Conservation (phyloP, 768 basidiomycete species). For the Auriscalpium orientale region DNA sequence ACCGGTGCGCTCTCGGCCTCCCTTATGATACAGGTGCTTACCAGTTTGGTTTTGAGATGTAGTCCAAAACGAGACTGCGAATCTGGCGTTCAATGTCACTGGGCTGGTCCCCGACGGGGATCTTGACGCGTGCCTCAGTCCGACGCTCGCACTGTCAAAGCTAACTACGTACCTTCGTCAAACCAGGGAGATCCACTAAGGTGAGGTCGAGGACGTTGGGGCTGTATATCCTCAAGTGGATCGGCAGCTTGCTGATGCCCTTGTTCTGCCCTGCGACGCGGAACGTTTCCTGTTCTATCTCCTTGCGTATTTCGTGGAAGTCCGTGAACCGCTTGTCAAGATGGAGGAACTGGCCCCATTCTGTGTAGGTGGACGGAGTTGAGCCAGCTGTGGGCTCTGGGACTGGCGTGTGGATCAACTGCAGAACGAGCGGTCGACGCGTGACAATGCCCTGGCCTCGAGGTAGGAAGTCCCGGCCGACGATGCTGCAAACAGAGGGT, state of each 20-base stretch:
- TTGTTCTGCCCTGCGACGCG: conserved; percentile 98
- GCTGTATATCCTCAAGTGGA: conserved; percentile 92
- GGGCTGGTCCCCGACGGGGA: conserved; percentile 94
- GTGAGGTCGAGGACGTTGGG: conserved; percentile 94
- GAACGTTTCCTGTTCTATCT: conserved; percentile 97
- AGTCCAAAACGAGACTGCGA: conserved; percentile 87
- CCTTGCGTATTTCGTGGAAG: conserved; percentile 86
- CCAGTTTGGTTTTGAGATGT: conserved; percentile 96
- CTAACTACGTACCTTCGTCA: conserved; percentile 74
- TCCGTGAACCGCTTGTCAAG: conserved; percentile 96
- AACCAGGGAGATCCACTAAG: conserved; percentile 90
- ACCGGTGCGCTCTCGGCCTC: neutral
- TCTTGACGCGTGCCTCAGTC: conserved; percentile 36
- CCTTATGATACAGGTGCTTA: conserved; percentile 26
- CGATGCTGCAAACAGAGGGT: conserved; percentile 45
- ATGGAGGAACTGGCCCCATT: conserved; percentile 98
- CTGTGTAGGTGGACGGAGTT: conserved; percentile 44
- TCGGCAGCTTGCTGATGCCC: conserved; percentile 93
- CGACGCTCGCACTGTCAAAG: neutral
- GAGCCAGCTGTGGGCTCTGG: conserved; percentile 38
- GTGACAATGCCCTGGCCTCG: conserved; percentile 94
- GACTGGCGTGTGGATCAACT: conserved; percentile 86
- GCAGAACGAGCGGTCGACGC: conserved; percentile 88
- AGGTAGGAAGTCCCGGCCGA: conserved; percentile 87
- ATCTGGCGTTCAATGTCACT: conserved; percentile 98